Evolutionary conservation across 441 rosid genomes (phyloP), one percentile per base, ranked within the genome.

Genomic region (Rhodomyrtus psidioides): DNA sequence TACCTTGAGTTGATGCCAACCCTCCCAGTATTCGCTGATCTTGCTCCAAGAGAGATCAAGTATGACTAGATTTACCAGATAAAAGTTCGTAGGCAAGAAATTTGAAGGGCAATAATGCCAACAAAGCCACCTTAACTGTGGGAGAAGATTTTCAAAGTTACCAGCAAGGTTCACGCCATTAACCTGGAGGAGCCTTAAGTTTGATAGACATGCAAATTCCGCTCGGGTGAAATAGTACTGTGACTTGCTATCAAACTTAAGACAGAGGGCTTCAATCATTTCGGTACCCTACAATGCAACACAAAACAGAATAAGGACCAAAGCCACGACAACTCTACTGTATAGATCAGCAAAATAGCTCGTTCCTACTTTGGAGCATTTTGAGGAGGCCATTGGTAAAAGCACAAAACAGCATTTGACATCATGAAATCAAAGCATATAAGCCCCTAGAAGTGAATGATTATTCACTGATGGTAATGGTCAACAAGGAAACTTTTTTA

Each of bases 231-330:
- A 79, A 82, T 85, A 85, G 75, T 85, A 85, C 74, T 70, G 86
- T 13, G 86, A 85, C 39, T 58, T 85, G 86, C 86, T 85, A 51
- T 85, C 86, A 51, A 85, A 85, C 83, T 85, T 85, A 56, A 85
- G 86, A n/a, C 86, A 85, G 27, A 85, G 86, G 56, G 86, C 86
- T 56, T 85, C 83, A n/a, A 85, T 70, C 83, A 79, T 75, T 75
- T 75, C 86, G n/a, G 46, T 70, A 19, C 86, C 86, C 86, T 85
- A 82, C 30, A 55, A 49, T 21, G 55, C 19, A 84, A 39, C 15
- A 70, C 3, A 15, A 46, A 74, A 74, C 1, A 19, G 53, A 23
- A 4, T n/a, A 27, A 70, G 51, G 16, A 70, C 51, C 39, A 70
- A 39, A 1, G 51, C 49, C 51, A 70, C 4, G 3, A 70, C 12